These are phyloP conservation scores for Mucor racemosus DNA, from an alignment of 371 early-diverging fungal species.

Conservation along the genomic window DNA sequence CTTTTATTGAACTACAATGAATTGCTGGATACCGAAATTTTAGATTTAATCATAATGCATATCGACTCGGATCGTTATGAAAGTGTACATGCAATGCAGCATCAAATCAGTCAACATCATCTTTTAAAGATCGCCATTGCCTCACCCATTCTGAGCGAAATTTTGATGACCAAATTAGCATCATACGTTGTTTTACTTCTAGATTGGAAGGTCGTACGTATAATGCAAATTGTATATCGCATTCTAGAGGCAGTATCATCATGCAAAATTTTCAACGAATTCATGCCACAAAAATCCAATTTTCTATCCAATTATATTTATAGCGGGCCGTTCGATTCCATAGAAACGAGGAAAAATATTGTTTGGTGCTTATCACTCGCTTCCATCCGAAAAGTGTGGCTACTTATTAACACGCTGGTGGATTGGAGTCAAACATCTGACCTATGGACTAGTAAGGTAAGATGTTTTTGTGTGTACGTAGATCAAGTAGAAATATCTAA, in stretches of 20 bases:
- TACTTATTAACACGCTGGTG: not conserved
- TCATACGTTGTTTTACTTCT: not conserved
- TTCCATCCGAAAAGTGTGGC: constrained; percentile 3
- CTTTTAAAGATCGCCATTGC: not conserved
- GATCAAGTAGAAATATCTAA: not conserved
- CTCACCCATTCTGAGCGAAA: not conserved
- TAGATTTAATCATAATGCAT: constrained; percentile 1
- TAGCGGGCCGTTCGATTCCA: not conserved
- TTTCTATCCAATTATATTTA: constrained; percentile 1
- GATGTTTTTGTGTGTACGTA: not conserved
- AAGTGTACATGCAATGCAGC: not conserved
- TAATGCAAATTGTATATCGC: constrained; percentile 5
- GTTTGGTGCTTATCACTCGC: constrained; percentile 18
- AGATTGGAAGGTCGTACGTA: constrained; percentile 14
- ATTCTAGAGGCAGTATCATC: not conserved
- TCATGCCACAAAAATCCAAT: not conserved
- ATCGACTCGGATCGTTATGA: not conserved
- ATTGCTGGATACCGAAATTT: constrained; percentile 15
- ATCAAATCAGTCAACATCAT: not conserved
- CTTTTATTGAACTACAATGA: constrained; percentile 12
- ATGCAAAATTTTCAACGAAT: not conserved
- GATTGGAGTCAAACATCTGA: constrained; percentile 13
- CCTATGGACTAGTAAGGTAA: constrained; percentile 18
- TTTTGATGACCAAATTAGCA: not conserved
- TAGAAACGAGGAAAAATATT: not conserved